Evolutionary conservation across 164 flowering plant species (phyloP).

Genomic region (Warburgia ugandensis): DNA sequence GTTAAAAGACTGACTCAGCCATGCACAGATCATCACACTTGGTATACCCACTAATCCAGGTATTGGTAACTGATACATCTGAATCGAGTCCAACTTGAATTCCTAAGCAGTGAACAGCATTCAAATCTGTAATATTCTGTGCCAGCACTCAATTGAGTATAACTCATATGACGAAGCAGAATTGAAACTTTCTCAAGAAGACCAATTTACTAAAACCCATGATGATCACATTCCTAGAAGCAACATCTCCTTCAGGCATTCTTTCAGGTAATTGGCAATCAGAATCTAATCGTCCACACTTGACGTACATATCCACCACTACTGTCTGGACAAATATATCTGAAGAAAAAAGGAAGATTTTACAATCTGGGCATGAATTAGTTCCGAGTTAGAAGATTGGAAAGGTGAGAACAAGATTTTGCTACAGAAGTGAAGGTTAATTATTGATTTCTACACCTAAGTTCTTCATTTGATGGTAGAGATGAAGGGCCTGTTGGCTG

Average conservation of each 20-base stretch:
- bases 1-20: slow-evolving; percentile 37
- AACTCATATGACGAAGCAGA: slow-evolving; percentile 36
- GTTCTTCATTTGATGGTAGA: slow-evolving; percentile 48
- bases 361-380: slow-evolving; percentile 41
- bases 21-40: slow-evolving; percentile 34
- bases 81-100: slow-evolving; percentile 25
- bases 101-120: slow-evolving; percentile 37
- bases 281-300: slow-evolving; percentile 26
- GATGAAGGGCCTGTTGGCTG: slow-evolving; percentile 30
- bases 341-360: slow-evolving; percentile 35
- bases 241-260: slow-evolving; percentile 46
- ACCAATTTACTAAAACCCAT: slow-evolving; percentile 39
- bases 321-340: slow-evolving; percentile 50
- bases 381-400: slow-evolving; percentile 22
- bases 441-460: slow-evolving; percentile 33
- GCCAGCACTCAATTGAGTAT: slow-evolving; percentile 24
- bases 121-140: slow-evolving; percentile 19
- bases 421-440: slow-evolving; percentile 49
- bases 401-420: slow-evolving; percentile 49
- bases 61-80: slow-evolving; percentile 47
- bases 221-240: slow-evolving; percentile 57
- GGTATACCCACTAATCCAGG: slow-evolving; percentile 50
- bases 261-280: slow-evolving; percentile 33
- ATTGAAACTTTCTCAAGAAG: slow-evolving; percentile 16
- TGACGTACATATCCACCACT: slow-evolving; percentile 36